A percentile compares a stretch with the other conserved stretches of the same genome.
phyloP scores from a whole-genome alignment of 2,329 filamentous ascomycete genomes.

The Aureobasidium uvarum region DNA sequence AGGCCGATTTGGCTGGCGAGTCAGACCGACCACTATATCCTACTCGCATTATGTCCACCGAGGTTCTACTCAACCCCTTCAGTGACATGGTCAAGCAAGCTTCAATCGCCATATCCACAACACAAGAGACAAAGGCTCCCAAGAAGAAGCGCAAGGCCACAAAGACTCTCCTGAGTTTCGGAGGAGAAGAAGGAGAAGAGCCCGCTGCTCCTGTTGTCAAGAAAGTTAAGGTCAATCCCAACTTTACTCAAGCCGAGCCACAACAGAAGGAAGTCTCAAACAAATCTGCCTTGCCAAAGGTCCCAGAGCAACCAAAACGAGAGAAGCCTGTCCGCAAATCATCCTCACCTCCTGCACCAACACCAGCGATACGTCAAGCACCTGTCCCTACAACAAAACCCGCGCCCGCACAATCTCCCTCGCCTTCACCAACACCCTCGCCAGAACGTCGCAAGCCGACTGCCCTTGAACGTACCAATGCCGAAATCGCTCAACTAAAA shows the following conservation, averaged over 20 bases:
- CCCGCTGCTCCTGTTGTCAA: slow-evolving; percentile 62
- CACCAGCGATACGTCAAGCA: neutral
- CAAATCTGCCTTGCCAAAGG: slow-evolving; percentile 23
- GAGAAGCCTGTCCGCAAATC: slow-evolving; percentile 15
- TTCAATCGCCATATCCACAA: slow-evolving; percentile 54
- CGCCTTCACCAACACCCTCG: slow-evolving; percentile 39
- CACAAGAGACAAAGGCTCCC: slow-evolving; percentile 46
- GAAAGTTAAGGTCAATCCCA: slow-evolving; percentile 75
- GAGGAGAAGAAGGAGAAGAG: slow-evolving; percentile 59
- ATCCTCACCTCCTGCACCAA: slow-evolving; percentile 6
- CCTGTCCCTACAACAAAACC: neutral
- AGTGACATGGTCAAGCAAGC: slow-evolving; percentile 73
- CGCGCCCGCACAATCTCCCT: slow-evolving; percentile 28
- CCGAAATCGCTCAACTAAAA: slow-evolving; percentile 76
- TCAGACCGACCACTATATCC: slow-evolving; percentile 84
- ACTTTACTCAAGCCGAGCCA: slow-evolving; percentile 58
- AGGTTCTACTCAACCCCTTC: slow-evolving; percentile 79
- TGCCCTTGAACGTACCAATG: slow-evolving; percentile 66
- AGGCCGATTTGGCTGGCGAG: slow-evolving; percentile 71
- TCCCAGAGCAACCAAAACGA: slow-evolving; percentile 22
- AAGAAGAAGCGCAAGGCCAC: slow-evolving; percentile 62
- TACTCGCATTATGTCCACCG: slow-evolving; percentile 69
- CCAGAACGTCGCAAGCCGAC: slow-evolving; percentile 28
- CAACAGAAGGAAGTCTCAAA: slow-evolving; percentile 30
- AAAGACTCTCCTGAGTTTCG: slow-evolving; percentile 77